These are phyloP conservation scores for Nidularia pulvinata DNA, from an alignment of 768 basidiomycete species.

Conservation along the genomic window DNA sequence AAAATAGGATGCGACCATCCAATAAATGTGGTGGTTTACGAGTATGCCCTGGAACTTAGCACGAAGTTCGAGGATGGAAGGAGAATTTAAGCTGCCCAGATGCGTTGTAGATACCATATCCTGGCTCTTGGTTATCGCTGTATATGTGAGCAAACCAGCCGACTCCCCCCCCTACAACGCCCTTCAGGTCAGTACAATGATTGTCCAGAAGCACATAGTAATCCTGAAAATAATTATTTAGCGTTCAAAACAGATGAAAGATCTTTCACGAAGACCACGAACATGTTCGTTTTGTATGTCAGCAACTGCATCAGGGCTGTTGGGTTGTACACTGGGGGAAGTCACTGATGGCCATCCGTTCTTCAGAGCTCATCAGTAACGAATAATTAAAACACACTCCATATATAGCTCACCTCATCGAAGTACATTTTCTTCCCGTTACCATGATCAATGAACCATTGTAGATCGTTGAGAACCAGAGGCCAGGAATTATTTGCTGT, in stretches of 20 bases:
- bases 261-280: slow-evolving; percentile 7
- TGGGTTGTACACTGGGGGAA: slow-evolving; percentile 50
- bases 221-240: slow-evolving; percentile 21
- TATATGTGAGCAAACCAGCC: slow-evolving; percentile 74
- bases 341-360: slow-evolving; percentile 69
- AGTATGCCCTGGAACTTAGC: too few relatives aligned
- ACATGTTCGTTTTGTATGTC: slow-evolving; percentile 48
- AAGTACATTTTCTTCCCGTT: slow-evolving; percentile 66
- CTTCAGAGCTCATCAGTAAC: slow-evolving; percentile 20
- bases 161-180: slow-evolving; percentile 46
- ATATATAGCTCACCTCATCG: slow-evolving; percentile 39
- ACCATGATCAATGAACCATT: slow-evolving; percentile 56
- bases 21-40: too few relatives aligned
- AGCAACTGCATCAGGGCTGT: slow-evolving; percentile 47
- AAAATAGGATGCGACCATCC: too few relatives aligned
- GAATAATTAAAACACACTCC: neutral
- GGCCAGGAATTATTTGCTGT: slow-evolving; percentile 51
- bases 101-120: slow-evolving; percentile 55
- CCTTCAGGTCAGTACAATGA: slow-evolving; percentile 52
- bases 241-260: neutral
- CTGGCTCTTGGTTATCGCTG: slow-evolving; percentile 48
- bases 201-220: slow-evolving; percentile 54
- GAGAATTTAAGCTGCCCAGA: slow-evolving; percentile 43
- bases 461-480: slow-evolving; percentile 43
- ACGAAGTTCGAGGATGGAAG: slow-evolving; percentile 50